A percentile compares a stretch with the other conserved stretches of the same genome.
Conservation (phyloP, 2,329 filamentous ascomycete species). For the Ophidiomyces ophidiicola region DNA sequence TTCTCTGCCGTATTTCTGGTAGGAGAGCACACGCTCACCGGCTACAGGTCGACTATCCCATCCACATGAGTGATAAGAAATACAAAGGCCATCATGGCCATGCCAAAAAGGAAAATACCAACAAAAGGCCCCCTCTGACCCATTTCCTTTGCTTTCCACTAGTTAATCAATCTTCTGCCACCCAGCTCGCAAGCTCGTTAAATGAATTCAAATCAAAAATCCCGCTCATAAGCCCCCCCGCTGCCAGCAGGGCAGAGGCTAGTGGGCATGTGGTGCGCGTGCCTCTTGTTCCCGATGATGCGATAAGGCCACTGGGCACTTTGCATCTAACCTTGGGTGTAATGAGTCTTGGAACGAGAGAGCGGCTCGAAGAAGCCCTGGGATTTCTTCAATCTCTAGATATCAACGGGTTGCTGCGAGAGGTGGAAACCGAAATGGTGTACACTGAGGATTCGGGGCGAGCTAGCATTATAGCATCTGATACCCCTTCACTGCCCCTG, state of each 20-base stretch:
- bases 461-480: not conserved
- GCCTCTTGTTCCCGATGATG: slow-evolving; percentile 47
- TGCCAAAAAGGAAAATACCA: not conserved
- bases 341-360: slow-evolving; percentile 54
- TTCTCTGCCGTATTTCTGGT: not conserved
- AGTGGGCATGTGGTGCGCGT: slow-evolving; percentile 26
- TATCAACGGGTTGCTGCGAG: slow-evolving; percentile 27
- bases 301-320: slow-evolving; percentile 64
- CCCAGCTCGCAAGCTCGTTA: slow-evolving; percentile 54
- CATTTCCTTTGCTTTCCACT: slow-evolving; percentile 47
- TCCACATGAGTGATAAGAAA: slow-evolving; percentile 8
- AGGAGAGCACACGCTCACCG: not conserved
- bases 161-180: slow-evolving; percentile 46
- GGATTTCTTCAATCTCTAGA: slow-evolving; percentile 37
- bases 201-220: slow-evolving; percentile 50
- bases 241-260: slow-evolving; percentile 12
- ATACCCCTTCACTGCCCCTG: slow-evolving; percentile 22
- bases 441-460: not conserved
- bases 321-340: slow-evolving; percentile 79
- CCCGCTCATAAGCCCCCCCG: slow-evolving; percentile 14
- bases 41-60: not conserved
- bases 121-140: slow-evolving; percentile 25
- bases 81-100: not conserved
- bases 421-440: slow-evolving; percentile 26
- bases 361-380: slow-evolving; percentile 38